Evolutionary conservation across 2,329 filamentous ascomycete genomes (phyloP), one percentile per base, ranked within the genome.

Genomic region (Parascedosporium putredinis): DNA sequence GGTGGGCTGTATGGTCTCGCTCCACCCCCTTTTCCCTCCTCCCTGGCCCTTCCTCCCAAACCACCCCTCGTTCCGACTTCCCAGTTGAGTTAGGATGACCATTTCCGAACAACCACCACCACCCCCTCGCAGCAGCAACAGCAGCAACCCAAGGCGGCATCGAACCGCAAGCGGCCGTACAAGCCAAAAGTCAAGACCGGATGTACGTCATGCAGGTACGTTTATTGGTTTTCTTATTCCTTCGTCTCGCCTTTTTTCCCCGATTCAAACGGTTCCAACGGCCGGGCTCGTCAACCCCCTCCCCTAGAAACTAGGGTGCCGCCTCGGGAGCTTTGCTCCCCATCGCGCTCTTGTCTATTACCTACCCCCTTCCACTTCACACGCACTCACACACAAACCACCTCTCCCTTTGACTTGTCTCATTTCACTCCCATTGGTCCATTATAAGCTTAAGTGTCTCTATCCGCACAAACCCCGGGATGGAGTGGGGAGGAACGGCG

Each of bases 151-250:
- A 46, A 20, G 46, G 10, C 45, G 20, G 12, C 45, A 4, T 8
- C 45, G 22, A 16, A 23, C 24, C 33, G 46, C 22, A 49, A 42
- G 31, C 46, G 46, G 5, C 46, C 46, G 3, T 55, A 56, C 55
- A 49, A 29, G 46, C 46, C 59, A 16, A 70, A 69, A 49, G 66
- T 68, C 14, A 70, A 69, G 52, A 70, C 66, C 12, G 68, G 67
- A 45, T 70, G 68, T 56, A 56, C 53, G 56, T 70, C 68, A 47
- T 71, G 68, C 64, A 67, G 67, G 68, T 70, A 18, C 62, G 65
- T 63, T 49, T 40, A 20, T 42, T 42, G 38, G 38, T 12, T 10
- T 46, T 34, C 27, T 16, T 10, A 10, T 5, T 5, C 16, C 29
- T 16, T 34, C 29, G 7, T n/a, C 20, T 20, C 25, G 22, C 45